Evolutionary conservation across 2,329 filamentous ascomycete genomes (phyloP).

Genomic region (Microcyclosporella mali): DNA sequence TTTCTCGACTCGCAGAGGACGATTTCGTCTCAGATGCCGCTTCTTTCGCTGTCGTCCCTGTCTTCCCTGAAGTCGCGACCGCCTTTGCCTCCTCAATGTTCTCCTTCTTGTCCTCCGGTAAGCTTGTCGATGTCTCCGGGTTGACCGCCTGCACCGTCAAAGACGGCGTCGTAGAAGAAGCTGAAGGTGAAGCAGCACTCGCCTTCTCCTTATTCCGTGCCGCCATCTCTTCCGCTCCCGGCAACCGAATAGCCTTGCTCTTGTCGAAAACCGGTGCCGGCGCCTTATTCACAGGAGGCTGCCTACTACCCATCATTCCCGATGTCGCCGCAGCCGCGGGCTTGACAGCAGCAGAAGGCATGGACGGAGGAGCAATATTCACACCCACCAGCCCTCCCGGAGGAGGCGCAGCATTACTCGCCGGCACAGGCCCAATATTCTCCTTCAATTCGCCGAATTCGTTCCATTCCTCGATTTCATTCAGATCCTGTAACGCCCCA

Average conservation of each 20-base stretch:
- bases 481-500: constrained; percentile 61
- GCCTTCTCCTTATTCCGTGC: constrained; percentile 12
- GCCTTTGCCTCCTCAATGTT: constrained; percentile 2
- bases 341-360: constrained; percentile 11
- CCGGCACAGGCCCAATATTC: constrained; percentile 58
- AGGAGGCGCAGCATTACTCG: constrained; percentile 19
- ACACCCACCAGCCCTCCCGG: constrained; percentile 24
- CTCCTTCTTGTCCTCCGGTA: constrained; percentile 23
- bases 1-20: constrained; percentile 24
- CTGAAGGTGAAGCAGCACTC: background rate
- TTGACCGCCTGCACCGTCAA: constrained; percentile 10
- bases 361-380: constrained; percentile 22
- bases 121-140: constrained; percentile 24
- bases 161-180: constrained; percentile 2
- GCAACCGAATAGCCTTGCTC: constrained; percentile 22
- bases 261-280: constrained; percentile 15
- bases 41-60: constrained; percentile 7
- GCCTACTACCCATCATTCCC: constrained; percentile 13
- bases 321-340: constrained; percentile 11
- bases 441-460: constrained; percentile 93
- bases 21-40: constrained; percentile 22
- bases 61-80: background rate
- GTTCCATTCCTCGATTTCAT: constrained; percentile 97
- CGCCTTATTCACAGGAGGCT: constrained; percentile 21
- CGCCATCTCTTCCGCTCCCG: constrained; percentile 31